These are phyloP conservation scores for Puccinia coronata DNA, from an alignment of 1,284 basidiomycete species.

Conservation along the genomic window DNA sequence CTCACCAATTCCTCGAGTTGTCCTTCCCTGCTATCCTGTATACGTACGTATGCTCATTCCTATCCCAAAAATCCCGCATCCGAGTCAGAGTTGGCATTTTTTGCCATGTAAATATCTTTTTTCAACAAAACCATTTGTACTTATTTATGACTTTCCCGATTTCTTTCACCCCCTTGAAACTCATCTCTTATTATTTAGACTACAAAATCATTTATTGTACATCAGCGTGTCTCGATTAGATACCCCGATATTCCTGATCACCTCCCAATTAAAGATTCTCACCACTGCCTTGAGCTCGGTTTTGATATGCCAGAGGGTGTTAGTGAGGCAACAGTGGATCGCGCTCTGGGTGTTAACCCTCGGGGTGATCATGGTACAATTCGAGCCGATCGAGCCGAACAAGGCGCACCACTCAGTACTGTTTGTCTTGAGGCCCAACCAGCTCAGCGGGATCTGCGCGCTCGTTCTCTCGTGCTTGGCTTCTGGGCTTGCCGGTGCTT, in stretches of 20 bases:
- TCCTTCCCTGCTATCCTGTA: constrained; percentile 30
- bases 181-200: neutral
- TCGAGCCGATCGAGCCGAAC: neutral
- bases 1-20: neutral
- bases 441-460: constrained; percentile 6
- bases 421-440: neutral
- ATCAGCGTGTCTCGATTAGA: constrained; percentile 6
- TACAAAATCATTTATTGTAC: constrained; percentile 44
- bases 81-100: too few relatives aligned
- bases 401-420: neutral
- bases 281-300: constrained; percentile 28
- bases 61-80: too few relatives aligned
- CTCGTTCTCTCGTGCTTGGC: constrained; percentile 5
- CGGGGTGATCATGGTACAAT: constrained; percentile 31
- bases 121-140: too few relatives aligned
- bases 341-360: constrained; percentile 2
- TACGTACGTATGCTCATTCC: constrained; percentile 14
- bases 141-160: too few relatives aligned
- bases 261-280: constrained; percentile 34
- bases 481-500: constrained; percentile 27
- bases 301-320: neutral
- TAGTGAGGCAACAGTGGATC: constrained; percentile 3
- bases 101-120: too few relatives aligned
- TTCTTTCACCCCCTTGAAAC: too few relatives aligned
- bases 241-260: constrained; percentile 28